Conservation (phyloP, 345 rosid species). For the Hypericum perforatum region DNA sequence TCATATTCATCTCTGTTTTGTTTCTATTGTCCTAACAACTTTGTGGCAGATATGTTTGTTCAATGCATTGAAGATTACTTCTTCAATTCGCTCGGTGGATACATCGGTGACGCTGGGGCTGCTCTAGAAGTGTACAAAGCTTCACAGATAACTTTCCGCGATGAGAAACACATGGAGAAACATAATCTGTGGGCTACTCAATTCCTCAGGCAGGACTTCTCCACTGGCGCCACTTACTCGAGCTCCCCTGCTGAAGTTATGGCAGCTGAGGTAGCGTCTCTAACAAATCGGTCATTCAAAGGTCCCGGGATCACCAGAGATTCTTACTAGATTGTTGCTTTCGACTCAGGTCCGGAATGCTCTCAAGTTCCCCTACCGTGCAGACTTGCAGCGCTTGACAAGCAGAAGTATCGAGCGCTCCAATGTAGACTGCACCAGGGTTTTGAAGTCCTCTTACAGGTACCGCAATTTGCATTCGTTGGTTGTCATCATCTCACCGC, state of each 20-base stretch:
- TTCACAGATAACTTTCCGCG: conserved; percentile 39
- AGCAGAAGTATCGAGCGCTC: conserved; percentile 45
- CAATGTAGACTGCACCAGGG: conserved; percentile 27
- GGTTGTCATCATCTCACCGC: too few species aligned
- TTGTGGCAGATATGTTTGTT: conserved; percentile 42
- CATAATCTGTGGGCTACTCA: conserved; percentile 44
- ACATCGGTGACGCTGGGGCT: conserved; percentile 35
- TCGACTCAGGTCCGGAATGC: conserved; percentile 55
- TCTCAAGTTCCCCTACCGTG: conserved; percentile 39
- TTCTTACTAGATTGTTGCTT: too few species aligned
- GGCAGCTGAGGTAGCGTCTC: conserved; percentile 34
- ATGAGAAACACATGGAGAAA: conserved; percentile 39
- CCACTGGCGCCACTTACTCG: conserved; percentile 25
- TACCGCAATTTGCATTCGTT: conserved; percentile 16
- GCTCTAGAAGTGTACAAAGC: conserved; percentile 63
- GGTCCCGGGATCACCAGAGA: too few species aligned
- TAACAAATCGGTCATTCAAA: neutral
- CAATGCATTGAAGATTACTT: too few species aligned
- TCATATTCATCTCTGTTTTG: too few species aligned
- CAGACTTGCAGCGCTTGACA: conserved; percentile 45
- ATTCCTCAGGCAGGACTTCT: conserved; percentile 39
- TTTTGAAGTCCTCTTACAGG: conserved; percentile 54
- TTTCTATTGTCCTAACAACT: neutral
- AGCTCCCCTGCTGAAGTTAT: conserved; percentile 19
- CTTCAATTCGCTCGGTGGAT: conserved; percentile 46